These are phyloP conservation scores for Vigna reflexopilosa DNA, from an alignment of 306 rosid species.

Conservation along the genomic window DNA sequence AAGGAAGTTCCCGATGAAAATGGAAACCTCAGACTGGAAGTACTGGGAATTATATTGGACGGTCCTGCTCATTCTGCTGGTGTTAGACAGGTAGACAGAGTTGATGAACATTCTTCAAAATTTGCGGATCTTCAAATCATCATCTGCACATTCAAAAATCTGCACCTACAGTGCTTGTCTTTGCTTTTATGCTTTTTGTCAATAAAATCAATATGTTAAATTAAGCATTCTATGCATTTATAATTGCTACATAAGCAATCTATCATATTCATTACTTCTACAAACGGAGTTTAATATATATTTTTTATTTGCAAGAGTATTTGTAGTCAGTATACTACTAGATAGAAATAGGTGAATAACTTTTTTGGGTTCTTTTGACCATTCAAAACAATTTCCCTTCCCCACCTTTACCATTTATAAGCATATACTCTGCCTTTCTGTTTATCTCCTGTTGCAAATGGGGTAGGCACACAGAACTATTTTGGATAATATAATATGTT, in stretches of 20 bases:
- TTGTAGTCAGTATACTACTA: slow-evolving; percentile 11
- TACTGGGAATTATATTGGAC: slow-evolving; percentile 81
- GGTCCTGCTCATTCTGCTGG: slow-evolving; percentile 95
- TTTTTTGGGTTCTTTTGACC: slow-evolving; percentile 7
- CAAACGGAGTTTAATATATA: slow-evolving; percentile 7
- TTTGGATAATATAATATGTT: background rate
- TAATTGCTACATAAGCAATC: slow-evolving; percentile 9
- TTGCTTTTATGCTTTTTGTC: background rate
- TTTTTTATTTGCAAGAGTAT: slow-evolving; percentile 22
- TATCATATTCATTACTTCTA: slow-evolving; percentile 13
- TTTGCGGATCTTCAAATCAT: background rate
- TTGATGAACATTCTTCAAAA: background rate
- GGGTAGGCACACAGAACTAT: background rate
- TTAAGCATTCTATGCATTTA: slow-evolving; percentile 1
- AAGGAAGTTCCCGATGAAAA: slow-evolving; percentile 83
- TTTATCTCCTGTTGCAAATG: background rate
- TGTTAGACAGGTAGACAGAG: slow-evolving; percentile 75
- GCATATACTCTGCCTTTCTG: background rate
- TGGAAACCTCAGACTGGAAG: slow-evolving; percentile 74
- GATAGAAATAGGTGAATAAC: slow-evolving; percentile 10
- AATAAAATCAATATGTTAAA: slow-evolving; percentile 10
- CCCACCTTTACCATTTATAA: background rate
- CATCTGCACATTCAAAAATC: background rate
- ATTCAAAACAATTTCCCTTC: background rate
- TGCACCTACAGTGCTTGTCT: background rate